Conservation (phyloP, 2,329 filamentous ascomycete species). For the Phialophora verrucosa region DNA sequence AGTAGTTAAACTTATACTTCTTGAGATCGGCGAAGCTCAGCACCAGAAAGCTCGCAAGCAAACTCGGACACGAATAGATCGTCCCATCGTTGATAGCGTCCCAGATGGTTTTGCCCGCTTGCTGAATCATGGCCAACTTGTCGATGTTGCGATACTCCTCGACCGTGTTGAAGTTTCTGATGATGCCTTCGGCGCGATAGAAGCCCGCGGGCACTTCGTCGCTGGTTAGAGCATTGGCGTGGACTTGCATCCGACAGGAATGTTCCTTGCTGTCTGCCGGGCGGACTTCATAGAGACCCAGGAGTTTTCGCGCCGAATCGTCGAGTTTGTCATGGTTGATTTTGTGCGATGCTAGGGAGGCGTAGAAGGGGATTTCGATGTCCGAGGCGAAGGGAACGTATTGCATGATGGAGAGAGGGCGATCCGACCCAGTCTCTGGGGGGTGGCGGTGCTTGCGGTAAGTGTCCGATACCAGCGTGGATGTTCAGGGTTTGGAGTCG, state of each 20-base stretch:
- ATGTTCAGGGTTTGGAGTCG: not conserved
- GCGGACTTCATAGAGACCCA: conserved; percentile 88
- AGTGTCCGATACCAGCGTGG: not conserved
- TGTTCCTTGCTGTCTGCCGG: conserved; percentile 71
- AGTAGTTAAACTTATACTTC: conserved; percentile 97
- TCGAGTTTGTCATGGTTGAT: conserved; percentile 97
- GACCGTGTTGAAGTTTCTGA: conserved; percentile 94
- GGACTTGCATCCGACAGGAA: conserved; percentile 87
- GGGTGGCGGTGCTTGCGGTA: not conserved
- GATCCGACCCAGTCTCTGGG: not conserved
- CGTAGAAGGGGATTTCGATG: conserved; percentile 94
- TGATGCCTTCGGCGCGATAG: conserved; percentile 87
- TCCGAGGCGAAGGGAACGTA: conserved; percentile 92
- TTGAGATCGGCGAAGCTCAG: conserved; percentile 95
- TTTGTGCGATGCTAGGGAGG: conserved; percentile 87
- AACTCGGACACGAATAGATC: conserved; percentile 91
- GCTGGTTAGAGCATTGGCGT: conserved; percentile 82
- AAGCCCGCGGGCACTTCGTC: conserved; percentile 75
- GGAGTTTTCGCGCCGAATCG: conserved; percentile 83
- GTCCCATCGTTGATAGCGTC: conserved; percentile 96
- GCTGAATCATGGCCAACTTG: conserved; percentile 76
- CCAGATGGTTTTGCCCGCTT: conserved; percentile 88
- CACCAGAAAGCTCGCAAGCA: conserved; percentile 85
- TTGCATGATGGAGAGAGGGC: conserved; percentile 56
- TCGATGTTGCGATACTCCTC: conserved; percentile 89